Base-by-base conservation (phyloP, 78 protist genomes). In the Emiliania huxleyi region DNA sequence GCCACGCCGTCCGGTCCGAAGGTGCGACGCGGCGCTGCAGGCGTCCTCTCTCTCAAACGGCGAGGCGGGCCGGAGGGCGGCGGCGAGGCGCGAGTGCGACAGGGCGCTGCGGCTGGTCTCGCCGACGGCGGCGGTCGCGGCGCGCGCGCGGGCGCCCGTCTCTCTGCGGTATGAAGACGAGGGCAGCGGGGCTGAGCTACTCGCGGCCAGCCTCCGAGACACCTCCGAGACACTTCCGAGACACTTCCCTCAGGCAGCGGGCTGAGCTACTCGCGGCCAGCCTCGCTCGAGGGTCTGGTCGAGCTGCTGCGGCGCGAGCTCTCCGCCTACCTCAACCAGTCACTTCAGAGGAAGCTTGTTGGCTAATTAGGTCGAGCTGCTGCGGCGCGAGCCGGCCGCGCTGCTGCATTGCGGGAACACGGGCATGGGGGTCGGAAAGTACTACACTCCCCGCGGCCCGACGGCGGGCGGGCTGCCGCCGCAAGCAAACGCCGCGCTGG, bases 321-420 rank as follows among this genome's bases (percentile, higher is more conserved):
- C 6, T 56, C n/a, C 11, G 23, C 55, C 55, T 11, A 4, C 11
- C 55, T 48, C 11, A 4, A 12, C 4, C 55, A 12, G 4, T 11
- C 4, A 4, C 55, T 48, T 48, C 55, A 48, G 55, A 48, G 23
- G 23, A 4, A 48, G 23, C 55, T 48, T 48, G 4, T 48, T 11
- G 23, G 55, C 55, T 12, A 11, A 48, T 12, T 11, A 12, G 23
- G 23, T 48, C 55, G 11, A 4, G 55, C 55, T 48, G 55, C 55
- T 48, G 23, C 55, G 40, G 44, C 25, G 43, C 21, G 46, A 1
- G 48, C 69, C 48, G 1, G 37, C 25, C 83, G 91, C 46, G 56
- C 33, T 23, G 25, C 69, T 90, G 19, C 93, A 90, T 0, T 35
- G 40, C 19, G 95, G 90, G 15, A 90, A 94, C 93, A 94, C 93